phyloP scores from a whole-genome alignment of 371 early-diverging fungal genomes.

The Haplosporangium sp. region DNA sequence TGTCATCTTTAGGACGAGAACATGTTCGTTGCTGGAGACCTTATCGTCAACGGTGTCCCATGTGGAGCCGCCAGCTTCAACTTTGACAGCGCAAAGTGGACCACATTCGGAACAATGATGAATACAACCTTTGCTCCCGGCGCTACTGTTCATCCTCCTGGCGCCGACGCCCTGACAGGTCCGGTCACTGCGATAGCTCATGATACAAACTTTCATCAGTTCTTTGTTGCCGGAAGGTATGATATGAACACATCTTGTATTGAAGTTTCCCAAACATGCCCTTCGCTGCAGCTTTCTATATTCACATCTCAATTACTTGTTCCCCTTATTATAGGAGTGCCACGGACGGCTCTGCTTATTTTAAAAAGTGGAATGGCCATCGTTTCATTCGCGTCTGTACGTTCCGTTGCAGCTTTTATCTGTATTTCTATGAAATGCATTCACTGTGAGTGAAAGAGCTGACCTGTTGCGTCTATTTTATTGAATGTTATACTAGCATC shows the following conservation, averaged over 20 bases:
- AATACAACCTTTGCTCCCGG: constrained; percentile 43
- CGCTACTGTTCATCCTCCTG: constrained; percentile 10
- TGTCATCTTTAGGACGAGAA: constrained; percentile 49
- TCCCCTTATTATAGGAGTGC: constrained; percentile 12
- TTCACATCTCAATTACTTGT: not conserved
- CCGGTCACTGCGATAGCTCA: constrained; percentile 42
- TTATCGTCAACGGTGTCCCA: constrained; percentile 56
- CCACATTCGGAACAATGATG: constrained; percentile 56
- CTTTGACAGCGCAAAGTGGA: constrained; percentile 59
- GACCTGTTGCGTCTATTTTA: too few species aligned
- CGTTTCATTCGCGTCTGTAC: constrained; percentile 39
- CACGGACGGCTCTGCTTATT: constrained; percentile 34
- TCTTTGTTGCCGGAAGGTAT: constrained; percentile 47
- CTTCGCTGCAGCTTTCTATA: not conserved
- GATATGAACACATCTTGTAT: not conserved
- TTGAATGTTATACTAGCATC: constrained; percentile 11
- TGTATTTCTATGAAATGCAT: not conserved
- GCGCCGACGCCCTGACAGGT: constrained; percentile 22
- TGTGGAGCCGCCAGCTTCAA: constrained; percentile 63
- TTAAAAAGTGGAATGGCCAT: constrained; percentile 43
- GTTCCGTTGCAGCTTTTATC: not conserved
- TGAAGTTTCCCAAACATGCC: not conserved
- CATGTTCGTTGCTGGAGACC: constrained; percentile 63
- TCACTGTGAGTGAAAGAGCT: too few species aligned
- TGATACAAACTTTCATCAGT: constrained; percentile 36